Conservation (phyloP, 805 yeast genomes). For the Nakazawaea ishiwadae region DNA sequence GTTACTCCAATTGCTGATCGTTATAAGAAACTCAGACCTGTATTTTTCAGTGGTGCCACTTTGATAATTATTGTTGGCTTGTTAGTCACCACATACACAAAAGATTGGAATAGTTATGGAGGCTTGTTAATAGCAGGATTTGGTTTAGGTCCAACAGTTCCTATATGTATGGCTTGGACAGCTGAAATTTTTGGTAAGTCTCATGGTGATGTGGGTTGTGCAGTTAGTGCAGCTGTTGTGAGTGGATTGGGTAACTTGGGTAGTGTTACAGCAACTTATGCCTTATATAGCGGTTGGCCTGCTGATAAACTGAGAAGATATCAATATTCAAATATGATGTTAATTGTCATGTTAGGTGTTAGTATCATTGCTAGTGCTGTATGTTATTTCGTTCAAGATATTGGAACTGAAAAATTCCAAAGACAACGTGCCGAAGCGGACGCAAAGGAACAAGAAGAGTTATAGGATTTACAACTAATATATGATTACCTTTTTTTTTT, state of each 20-base stretch:
- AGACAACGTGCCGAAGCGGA: neutral
- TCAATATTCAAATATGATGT: conserved; percentile 76
- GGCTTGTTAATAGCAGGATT: conserved; percentile 81
- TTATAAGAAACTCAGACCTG: conserved; percentile 52
- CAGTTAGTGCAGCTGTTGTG: conserved; percentile 77
- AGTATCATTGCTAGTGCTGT: conserved; percentile 52
- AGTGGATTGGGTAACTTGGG: conserved; percentile 87
- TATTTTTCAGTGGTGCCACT: conserved; percentile 59
- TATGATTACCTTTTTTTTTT: neutral
- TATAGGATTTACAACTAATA: neutral
- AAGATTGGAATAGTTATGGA: conserved; percentile 73
- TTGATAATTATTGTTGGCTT: conserved; percentile 69
- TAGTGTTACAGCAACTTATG: conserved; percentile 80
- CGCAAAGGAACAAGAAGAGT: neutral
- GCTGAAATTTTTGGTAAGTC: conserved; percentile 66
- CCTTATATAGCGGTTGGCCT: conserved; percentile 86
- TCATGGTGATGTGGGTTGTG: conserved; percentile 82
- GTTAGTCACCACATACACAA: conserved; percentile 71
- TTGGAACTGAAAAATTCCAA: conserved; percentile 7
- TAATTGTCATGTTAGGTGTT: conserved; percentile 71
- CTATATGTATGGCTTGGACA: conserved; percentile 80
- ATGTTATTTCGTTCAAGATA: conserved; percentile 15
- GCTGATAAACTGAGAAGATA: conserved; percentile 59
- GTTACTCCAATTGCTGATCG: conserved; percentile 80
- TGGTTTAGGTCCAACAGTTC: conserved; percentile 89